Conservation (phyloP, 73 alveolate species). For the Symbiodinium natans region DNA sequence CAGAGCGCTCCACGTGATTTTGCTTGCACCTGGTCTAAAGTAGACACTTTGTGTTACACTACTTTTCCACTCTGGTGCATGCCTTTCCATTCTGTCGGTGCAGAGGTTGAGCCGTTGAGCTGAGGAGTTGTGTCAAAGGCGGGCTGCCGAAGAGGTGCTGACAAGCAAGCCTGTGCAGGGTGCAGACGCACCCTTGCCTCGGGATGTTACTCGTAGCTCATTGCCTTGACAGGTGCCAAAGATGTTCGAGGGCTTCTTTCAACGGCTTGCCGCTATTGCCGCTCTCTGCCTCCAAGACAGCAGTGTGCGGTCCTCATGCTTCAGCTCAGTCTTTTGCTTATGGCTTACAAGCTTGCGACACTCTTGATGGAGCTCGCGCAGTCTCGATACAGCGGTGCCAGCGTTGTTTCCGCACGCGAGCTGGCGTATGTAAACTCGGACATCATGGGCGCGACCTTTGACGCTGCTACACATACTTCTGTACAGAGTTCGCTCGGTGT, state of each 20-base stretch:
- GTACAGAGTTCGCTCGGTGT: no score
- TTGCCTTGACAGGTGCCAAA: slow-evolving; percentile 15
- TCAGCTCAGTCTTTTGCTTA: no score
- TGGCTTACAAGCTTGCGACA: no score
- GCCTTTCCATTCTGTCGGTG: neutral
- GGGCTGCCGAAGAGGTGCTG: neutral
- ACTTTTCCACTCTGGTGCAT: no score
- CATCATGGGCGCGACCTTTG: no score
- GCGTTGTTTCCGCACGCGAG: no score
- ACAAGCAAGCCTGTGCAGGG: neutral
- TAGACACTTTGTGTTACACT: no score
- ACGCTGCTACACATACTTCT: no score
- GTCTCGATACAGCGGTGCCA: no score
- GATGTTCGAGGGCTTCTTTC: slow-evolving; percentile 41
- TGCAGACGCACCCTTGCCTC: neutral
- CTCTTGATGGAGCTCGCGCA: no score
- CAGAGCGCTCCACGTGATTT: neutral
- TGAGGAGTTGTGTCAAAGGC: neutral
- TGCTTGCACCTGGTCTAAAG: neutral
- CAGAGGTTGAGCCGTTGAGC: no score
- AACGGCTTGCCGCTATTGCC: slow-evolving; percentile 55
- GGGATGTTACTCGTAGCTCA: neutral
- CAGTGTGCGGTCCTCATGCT: neutral
- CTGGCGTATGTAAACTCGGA: no score
- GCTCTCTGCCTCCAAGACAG: slow-evolving; percentile 57